phyloP scores from a whole-genome alignment of 768 basidiomycete species.

The Chalciporus chontae region DNA sequence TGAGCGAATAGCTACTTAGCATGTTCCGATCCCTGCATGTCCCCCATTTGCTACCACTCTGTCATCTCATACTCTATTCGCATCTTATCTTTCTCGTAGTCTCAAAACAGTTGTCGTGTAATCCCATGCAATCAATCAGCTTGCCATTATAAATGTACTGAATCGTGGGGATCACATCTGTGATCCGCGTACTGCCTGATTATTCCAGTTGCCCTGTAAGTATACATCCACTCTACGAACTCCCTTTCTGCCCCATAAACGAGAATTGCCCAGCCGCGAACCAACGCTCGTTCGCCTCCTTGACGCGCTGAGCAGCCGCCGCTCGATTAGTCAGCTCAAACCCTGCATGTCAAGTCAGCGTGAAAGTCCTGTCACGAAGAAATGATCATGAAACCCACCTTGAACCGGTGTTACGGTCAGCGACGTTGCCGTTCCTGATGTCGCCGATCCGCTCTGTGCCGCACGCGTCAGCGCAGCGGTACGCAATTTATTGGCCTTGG shows the following conservation, averaged over 20 bases:
- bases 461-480: slow-evolving; percentile 79
- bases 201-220: too few species aligned
- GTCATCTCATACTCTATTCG: slow-evolving; percentile 3
- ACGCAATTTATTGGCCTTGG: slow-evolving; percentile 89
- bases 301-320: slow-evolving; percentile 80
- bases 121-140: slow-evolving; percentile 5
- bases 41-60: background rate
- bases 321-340: slow-evolving; percentile 94
- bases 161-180: background rate
- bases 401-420: slow-evolving; percentile 94
- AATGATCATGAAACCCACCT: slow-evolving; percentile 44
- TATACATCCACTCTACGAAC: too few species aligned
- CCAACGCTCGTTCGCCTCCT: slow-evolving; percentile 97
- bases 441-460: slow-evolving; percentile 49
- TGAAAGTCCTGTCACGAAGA: background rate
- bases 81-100: slow-evolving; percentile 19
- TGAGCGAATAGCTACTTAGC: slow-evolving; percentile 4
- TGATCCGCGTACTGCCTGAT: background rate
- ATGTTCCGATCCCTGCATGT: background rate
- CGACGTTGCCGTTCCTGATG: slow-evolving; percentile 86
- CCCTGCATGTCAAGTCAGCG: slow-evolving; percentile 42
- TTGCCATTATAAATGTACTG: slow-evolving; percentile 3
- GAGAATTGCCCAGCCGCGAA: slow-evolving; percentile 86
- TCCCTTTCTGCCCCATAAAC: slow-evolving; percentile 60
- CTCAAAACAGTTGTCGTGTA: slow-evolving; percentile 11